Percentiles rank a stretch among this genome's conserved stretches.
phyloP scores from a whole-genome alignment of 768 basidiomycete species.

The Stropharia rugosoannulata region DNA sequence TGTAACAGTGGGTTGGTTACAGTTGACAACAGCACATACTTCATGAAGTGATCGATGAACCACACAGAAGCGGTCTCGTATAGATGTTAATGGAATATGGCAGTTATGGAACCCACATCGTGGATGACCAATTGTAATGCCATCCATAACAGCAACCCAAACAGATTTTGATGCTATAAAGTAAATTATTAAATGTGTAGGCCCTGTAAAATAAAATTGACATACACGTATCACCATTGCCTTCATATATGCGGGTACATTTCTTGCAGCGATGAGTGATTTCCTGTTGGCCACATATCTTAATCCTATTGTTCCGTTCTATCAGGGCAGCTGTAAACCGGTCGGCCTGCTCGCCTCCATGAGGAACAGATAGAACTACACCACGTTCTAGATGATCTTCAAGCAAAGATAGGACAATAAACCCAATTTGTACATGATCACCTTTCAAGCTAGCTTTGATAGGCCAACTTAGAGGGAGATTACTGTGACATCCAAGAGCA shows the following conservation, averaged over 20 bases:
- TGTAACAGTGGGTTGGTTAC: background rate
- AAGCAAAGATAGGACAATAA: slow-evolving; percentile 12
- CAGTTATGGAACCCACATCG: too few species aligned
- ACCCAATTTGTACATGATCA: slow-evolving; percentile 11
- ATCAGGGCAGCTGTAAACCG: slow-evolving; percentile 7
- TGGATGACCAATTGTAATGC: background rate
- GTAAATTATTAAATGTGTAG: background rate
- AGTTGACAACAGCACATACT: background rate
- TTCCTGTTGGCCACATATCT: slow-evolving; percentile 6
- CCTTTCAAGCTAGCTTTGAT: slow-evolving; percentile 1
- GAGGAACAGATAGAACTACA: slow-evolving; percentile 5
- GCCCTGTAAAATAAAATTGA: background rate
- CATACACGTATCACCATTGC: background rate
- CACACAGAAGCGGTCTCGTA: slow-evolving; percentile 3
- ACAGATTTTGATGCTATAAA: background rate
- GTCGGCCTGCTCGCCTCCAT: background rate
- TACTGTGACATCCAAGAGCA: background rate
- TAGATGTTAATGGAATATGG: background rate
- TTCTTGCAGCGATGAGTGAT: slow-evolving; percentile 14
- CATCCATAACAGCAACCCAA: slow-evolving; percentile 16
- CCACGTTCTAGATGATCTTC: slow-evolving; percentile 3
- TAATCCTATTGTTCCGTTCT: slow-evolving; percentile 3
- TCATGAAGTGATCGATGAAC: background rate
- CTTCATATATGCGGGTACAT: slow-evolving; percentile 10
- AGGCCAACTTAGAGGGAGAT: slow-evolving; percentile 3